Base-by-base conservation (phyloP, 108 stramenopile genomes). In the Aurantiochytrium sp. region DNA sequence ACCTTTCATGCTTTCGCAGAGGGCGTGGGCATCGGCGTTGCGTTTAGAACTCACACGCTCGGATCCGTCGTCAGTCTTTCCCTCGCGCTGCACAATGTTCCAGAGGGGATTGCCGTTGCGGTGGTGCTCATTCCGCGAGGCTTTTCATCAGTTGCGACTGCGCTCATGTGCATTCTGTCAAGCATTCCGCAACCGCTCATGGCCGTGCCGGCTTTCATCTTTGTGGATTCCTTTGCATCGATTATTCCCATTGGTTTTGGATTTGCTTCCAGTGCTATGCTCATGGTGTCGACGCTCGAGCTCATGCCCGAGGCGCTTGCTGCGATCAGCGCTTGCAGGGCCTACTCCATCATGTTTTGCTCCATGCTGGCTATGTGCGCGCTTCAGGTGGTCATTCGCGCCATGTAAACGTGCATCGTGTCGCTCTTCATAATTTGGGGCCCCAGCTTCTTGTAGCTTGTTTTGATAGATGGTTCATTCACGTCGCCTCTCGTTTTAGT, bases 231-330 rank as follows among this genome's bases (percentile, higher is more conserved):
- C 23, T 99, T 99, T 91, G 91, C 97, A 87, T 96, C 96, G 1
- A 90, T 99, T 47, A 93, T 99, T 44, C 99, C 99, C 5, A 95
- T 96, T 64, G 99, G 99, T 0, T 91, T 99, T 72, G 99, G 99
- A 5, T 98, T 99, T 94, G 99, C 99, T 0, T 98, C 97, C 35
- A 98, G 99, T 69, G 99, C 99, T 51, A 99, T 99, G 98, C 93
- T 95, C 64, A 98, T 97, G 97, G 99, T 99, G 42, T 98, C 97
- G 3, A 88, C 97, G 45, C 96, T 97, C 90, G 99, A 99, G 89
- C 93, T 99, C 59, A 87, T 98, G 59, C 88, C 90, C 88, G 99
- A 99, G 91, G 98, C 98, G 23, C 92, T 95, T 72, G 97, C 97
- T 91, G 97, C 96, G 19, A 6, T 89, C 25, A 23, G 73, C 43